Conservation (phyloP, 2,329 filamentous ascomycete genomes). For the Daldinia eschscholtzii region DNA sequence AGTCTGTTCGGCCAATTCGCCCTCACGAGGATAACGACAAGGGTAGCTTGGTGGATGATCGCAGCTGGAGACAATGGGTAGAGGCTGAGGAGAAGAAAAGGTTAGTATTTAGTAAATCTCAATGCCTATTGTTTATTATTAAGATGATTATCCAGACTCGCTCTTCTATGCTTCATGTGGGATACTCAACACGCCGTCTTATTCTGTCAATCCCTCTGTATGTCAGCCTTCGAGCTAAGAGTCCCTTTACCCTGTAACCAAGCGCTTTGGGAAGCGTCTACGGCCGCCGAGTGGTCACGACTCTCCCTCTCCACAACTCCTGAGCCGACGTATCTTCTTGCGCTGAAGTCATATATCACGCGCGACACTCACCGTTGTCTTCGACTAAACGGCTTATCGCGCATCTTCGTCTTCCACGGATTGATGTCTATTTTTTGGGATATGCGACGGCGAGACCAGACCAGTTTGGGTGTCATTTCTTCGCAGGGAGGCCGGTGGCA, state of each 20-base stretch:
- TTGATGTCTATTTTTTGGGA: constrained; percentile 74
- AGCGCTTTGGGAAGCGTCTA: constrained; percentile 68
- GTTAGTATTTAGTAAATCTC: constrained; percentile 45
- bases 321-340: constrained; percentile 60
- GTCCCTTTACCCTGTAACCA: constrained; percentile 68
- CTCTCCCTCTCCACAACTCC: constrained; percentile 54
- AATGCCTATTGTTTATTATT: constrained; percentile 1
- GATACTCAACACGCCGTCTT: constrained; percentile 74
- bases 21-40: constrained; percentile 45
- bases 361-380: constrained; percentile 56
- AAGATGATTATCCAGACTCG: constrained; percentile 53
- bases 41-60: constrained; percentile 56
- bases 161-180: constrained; percentile 74
- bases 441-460: constrained; percentile 72
- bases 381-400: constrained; percentile 64
- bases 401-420: constrained; percentile 69
- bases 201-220: constrained; percentile 75
- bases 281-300: constrained; percentile 64
- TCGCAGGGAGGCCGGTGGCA: constrained; percentile 58
- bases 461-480: constrained; percentile 62
- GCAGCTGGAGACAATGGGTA: constrained; percentile 66
- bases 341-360: constrained; percentile 69
- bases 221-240: constrained; percentile 73
- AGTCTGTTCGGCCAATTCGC: constrained; percentile 51
- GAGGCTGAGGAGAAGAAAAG: constrained; percentile 70